A percentile compares a stretch with the other conserved stretches of the same genome.
phyloP scores from a whole-genome alignment of 2,329 filamentous ascomycete genomes.

The Aureobasidium sp. region DNA sequence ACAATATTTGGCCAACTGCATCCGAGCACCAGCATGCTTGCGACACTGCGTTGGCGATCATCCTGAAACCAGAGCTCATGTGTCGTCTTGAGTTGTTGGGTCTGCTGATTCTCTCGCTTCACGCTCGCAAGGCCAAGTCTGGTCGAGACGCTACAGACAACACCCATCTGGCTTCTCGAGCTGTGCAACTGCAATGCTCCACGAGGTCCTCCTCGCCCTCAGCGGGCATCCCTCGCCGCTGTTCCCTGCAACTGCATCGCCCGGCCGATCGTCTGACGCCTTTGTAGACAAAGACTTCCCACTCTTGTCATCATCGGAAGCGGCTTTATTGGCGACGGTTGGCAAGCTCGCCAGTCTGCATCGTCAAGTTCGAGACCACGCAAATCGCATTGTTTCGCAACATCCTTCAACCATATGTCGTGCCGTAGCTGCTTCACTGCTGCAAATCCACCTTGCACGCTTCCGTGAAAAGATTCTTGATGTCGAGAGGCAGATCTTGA shows the following conservation, averaged over 20 bases:
- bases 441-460: slow-evolving; percentile 63
- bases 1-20: neutral
- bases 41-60: neutral
- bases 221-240: slow-evolving; percentile 89
- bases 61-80: slow-evolving; percentile 5
- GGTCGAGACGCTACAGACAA: neutral
- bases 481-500: slow-evolving; percentile 72
- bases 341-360: slow-evolving; percentile 74
- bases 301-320: slow-evolving; percentile 68
- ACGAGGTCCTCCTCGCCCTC: slow-evolving; percentile 95
- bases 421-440: slow-evolving; percentile 73
- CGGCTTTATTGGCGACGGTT: slow-evolving; percentile 69
- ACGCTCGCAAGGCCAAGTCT: slow-evolving; percentile 9
- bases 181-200: slow-evolving; percentile 61
- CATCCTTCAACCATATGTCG: slow-evolving; percentile 81
- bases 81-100: slow-evolving; percentile 14
- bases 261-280: slow-evolving; percentile 18
- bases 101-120: slow-evolving; percentile 11
- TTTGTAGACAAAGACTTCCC: slow-evolving; percentile 38
- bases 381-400: slow-evolving; percentile 57
- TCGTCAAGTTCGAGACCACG: slow-evolving; percentile 60
- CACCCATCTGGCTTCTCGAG: neutral
- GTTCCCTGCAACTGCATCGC: slow-evolving; percentile 52
- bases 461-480: slow-evolving; percentile 82
- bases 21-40: neutral